A percentile compares a stretch with the other conserved stretches of the same genome.
Evolutionary conservation across 495 filamentous ascomycete species (phyloP).

Genomic region (Podospora fimiseda): DNA sequence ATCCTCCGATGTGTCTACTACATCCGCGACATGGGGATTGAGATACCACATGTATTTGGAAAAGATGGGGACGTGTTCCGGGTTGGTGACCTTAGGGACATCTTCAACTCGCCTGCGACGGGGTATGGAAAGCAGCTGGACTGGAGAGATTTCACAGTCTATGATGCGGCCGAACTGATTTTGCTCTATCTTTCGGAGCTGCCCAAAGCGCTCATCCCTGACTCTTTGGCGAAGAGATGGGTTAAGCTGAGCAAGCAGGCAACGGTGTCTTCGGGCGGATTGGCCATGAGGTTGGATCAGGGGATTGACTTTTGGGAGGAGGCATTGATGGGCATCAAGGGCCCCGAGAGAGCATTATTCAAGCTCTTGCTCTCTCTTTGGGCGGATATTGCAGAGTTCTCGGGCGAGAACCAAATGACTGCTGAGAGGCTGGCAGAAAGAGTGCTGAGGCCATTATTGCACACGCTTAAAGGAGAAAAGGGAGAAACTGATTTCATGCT

Average conservation of each 20-base stretch:
- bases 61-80: constrained; percentile 28
- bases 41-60: constrained; percentile 34
- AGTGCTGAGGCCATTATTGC: constrained; percentile 37
- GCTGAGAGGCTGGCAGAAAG: constrained; percentile 37
- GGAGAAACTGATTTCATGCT: constrained; percentile 36
- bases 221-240: constrained; percentile 34
- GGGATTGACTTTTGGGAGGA: constrained; percentile 46
- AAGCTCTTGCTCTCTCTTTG: constrained; percentile 40
- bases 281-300: constrained; percentile 31
- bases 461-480: constrained; percentile 20
- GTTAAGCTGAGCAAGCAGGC: constrained; percentile 34
- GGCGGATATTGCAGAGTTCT: constrained; percentile 33
- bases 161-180: constrained; percentile 38
- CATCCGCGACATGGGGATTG: constrained; percentile 31
- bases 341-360: constrained; percentile 32
- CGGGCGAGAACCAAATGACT: constrained; percentile 38
- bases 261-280: constrained; percentile 23
- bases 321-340: constrained; percentile 34
- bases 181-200: constrained; percentile 36
- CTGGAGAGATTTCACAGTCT: constrained; percentile 32
- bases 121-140: constrained; percentile 36
- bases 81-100: constrained; percentile 28
- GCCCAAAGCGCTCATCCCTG: constrained; percentile 31
- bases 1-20: constrained; percentile 40
- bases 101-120: constrained; percentile 28